Conservation (phyloP, 1,139 yeast species). For the Saccharomyces pastorianus region DNA sequence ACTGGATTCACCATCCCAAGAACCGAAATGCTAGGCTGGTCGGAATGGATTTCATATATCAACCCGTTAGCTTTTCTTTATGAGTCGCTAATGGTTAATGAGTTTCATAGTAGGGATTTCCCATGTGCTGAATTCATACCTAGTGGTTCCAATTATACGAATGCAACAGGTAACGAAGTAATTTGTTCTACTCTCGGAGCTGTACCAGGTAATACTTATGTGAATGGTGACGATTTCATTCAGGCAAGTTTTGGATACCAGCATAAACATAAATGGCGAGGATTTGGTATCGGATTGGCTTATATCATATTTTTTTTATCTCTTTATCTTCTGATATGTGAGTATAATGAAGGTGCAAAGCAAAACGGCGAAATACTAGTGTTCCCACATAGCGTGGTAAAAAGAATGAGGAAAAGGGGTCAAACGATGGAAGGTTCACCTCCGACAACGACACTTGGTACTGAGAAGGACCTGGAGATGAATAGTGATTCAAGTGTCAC, state of each 20-base stretch:
- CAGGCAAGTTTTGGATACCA: slow-evolving; percentile 35
- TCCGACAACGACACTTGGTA: slow-evolving; percentile 6
- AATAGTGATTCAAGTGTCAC: slow-evolving; percentile 11
- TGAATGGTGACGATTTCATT: slow-evolving; percentile 36
- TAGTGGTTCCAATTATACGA: slow-evolving; percentile 33
- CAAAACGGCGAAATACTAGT: slow-evolving; percentile 68
- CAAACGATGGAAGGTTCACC: neutral
- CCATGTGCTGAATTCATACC: slow-evolving; percentile 34
- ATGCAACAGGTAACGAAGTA: slow-evolving; percentile 32
- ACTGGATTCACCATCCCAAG: slow-evolving; percentile 60
- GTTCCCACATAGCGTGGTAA: slow-evolving; percentile 41
- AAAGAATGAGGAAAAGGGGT: slow-evolving; percentile 27
- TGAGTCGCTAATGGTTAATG: slow-evolving; percentile 53
- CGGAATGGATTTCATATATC: slow-evolving; percentile 56
- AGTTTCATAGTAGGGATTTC: slow-evolving; percentile 42
- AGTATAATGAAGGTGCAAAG: slow-evolving; percentile 52
- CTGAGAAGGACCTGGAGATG: slow-evolving; percentile 15
- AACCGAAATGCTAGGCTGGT: slow-evolving; percentile 56
- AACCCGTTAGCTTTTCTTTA: slow-evolving; percentile 56
- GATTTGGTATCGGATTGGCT: slow-evolving; percentile 55
- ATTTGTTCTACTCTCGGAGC: slow-evolving; percentile 41
- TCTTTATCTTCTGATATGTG: slow-evolving; percentile 47
- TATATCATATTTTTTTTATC: slow-evolving; percentile 47
- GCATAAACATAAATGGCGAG: slow-evolving; percentile 58
- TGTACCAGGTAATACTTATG: slow-evolving; percentile 29